A percentile compares a stretch with the other conserved stretches of the same genome.
phyloP scores from a whole-genome alignment of 2,329 filamentous ascomycete genomes.

The Corinectria fuckeliana region DNA sequence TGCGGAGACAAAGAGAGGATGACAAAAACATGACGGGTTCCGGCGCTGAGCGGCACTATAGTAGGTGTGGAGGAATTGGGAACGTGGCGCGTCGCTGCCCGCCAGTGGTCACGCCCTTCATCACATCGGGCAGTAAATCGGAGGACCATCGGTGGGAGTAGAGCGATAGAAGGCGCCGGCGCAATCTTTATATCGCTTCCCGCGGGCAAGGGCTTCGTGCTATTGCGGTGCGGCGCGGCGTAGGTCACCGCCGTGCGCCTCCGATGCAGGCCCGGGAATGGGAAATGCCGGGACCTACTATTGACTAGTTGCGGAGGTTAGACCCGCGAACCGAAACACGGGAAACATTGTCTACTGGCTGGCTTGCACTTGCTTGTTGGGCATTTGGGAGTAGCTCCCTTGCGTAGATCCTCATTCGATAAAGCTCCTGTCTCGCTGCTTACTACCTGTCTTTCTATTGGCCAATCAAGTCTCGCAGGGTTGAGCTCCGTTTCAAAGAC shows the following conservation, averaged over 20 bases:
- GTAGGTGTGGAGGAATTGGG: neutral
- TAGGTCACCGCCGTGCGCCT: slow-evolving; percentile 14
- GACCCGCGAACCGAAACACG: slow-evolving; percentile 8
- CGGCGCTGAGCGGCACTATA: neutral
- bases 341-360: neutral
- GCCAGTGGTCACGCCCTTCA: neutral
- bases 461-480: slow-evolving; percentile 4
- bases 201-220: slow-evolving; percentile 6
- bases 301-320: neutral
- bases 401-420: slow-evolving; percentile 19
- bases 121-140: neutral
- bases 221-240: neutral
- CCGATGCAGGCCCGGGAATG: slow-evolving; percentile 15
- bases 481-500: slow-evolving; percentile 4
- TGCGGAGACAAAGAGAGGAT: neutral
- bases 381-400: slow-evolving; percentile 9
- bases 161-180: neutral
- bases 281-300: slow-evolving; percentile 1
- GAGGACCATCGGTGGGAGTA: neutral
- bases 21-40: neutral
- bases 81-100: neutral
- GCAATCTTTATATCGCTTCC: slow-evolving; percentile 21
- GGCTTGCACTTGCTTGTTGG: neutral
- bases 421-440: slow-evolving; percentile 17
- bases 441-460: slow-evolving; percentile 26